phyloP scores from a whole-genome alignment of 805 yeast genomes.

The Starmerella sp. region DNA sequence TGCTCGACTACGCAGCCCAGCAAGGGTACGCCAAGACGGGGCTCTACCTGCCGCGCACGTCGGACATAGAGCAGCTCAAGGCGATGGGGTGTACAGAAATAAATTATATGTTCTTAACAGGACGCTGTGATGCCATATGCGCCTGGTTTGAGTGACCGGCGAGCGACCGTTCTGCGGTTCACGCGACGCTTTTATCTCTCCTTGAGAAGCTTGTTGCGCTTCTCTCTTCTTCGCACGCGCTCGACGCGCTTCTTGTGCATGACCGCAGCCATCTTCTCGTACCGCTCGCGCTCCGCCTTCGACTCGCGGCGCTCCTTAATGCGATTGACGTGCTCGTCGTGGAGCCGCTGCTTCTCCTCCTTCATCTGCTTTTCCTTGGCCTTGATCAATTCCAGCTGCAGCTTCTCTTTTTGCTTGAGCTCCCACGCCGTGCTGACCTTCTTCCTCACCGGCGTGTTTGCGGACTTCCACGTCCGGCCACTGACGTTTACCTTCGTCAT shows the following conservation, averaged over 20 bases:
- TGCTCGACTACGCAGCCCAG: conserved; percentile 8
- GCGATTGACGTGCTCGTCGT: conserved; percentile 33
- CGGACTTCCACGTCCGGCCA: conserved; percentile 32
- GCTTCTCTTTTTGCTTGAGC: conserved; percentile 52
- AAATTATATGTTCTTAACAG: conserved; percentile 15
- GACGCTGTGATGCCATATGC: conserved; percentile 16
- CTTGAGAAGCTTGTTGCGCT: conserved; percentile 84
- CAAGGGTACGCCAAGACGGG: conserved; percentile 8
- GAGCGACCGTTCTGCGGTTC: too few relatives aligned
- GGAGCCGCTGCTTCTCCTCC: conserved; percentile 60
- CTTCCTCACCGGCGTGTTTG: conserved; percentile 26
- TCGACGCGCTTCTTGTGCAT: conserved; percentile 91
- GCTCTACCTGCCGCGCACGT: conserved; percentile 21
- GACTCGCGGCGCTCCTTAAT: conserved; percentile 61
- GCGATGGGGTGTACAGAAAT: conserved; percentile 14
- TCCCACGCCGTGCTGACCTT: conserved; percentile 44
- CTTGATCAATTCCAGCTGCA: conserved; percentile 55
- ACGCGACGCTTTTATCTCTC: conserved; percentile 48
- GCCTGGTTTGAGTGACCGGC: conserved; percentile 9
- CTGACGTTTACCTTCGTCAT: conserved; percentile 26
- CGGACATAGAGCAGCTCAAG: conserved; percentile 15
- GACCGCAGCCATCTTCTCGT: conserved; percentile 65
- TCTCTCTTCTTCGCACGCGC: conserved; percentile 78
- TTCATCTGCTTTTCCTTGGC: conserved; percentile 60
- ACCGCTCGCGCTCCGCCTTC: conserved; percentile 82